Conservation (phyloP, 345 rosid genomes). For the Atalantia buxifolia region DNA sequence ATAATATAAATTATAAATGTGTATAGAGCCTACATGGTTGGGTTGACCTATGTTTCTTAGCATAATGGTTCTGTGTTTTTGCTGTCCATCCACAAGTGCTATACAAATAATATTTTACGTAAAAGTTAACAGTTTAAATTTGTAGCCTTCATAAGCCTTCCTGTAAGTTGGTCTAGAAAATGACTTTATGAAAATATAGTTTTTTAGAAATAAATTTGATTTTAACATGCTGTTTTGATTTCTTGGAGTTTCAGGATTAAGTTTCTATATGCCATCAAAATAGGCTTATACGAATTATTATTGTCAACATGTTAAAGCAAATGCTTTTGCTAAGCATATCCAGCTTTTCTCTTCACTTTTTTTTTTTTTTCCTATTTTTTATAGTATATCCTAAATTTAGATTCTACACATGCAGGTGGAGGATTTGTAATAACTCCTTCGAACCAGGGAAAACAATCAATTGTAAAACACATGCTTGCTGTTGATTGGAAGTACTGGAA, state of each 20-base stretch:
- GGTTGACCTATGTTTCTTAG: neutral
- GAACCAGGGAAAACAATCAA: conserved; percentile 63
- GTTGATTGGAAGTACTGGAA: conserved; percentile 93
- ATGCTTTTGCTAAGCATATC: neutral
- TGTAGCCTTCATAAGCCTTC: neutral
- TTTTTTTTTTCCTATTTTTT: neutral
- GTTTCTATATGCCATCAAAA: neutral
- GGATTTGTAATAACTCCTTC: conserved; percentile 84
- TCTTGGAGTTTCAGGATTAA: neutral
- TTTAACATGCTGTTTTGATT: neutral
- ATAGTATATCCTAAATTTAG: neutral
- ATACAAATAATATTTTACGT: neutral
- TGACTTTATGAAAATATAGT: neutral
- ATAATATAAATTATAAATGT: neutral
- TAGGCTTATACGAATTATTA: neutral
- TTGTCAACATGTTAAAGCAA: neutral
- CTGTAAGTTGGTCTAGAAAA: neutral
- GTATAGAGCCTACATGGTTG: neutral
- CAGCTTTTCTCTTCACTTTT: neutral
- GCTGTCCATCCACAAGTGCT: neutral
- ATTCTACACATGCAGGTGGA: conserved; percentile 60
- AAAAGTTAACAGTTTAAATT: neutral
- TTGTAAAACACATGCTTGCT: conserved; percentile 92
- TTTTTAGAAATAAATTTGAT: neutral
- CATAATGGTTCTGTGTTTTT: neutral